Evolutionary conservation across 257 asterid species (phyloP).

Genomic region (Solanum dulcamara): DNA sequence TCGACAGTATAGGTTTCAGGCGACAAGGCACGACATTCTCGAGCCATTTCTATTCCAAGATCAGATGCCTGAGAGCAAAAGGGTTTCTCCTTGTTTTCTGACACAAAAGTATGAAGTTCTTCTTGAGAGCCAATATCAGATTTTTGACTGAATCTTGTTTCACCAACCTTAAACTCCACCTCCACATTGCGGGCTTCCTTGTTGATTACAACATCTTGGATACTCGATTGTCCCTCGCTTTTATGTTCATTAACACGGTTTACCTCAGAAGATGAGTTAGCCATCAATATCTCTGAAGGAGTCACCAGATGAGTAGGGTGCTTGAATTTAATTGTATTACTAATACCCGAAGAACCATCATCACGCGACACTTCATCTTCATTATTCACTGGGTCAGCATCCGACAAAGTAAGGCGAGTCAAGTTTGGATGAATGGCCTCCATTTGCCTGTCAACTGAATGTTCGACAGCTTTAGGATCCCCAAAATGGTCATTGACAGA

Average conservation of each 20-base stretch:
- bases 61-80: slow-evolving; percentile 88
- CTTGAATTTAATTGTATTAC: slow-evolving; percentile 55
- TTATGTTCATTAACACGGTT: slow-evolving; percentile 39
- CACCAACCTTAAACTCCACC: slow-evolving; percentile 77
- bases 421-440: slow-evolving; percentile 35
- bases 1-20: slow-evolving; percentile 51
- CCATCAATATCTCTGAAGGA: slow-evolving; percentile 89
- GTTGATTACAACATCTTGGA: slow-evolving; percentile 60
- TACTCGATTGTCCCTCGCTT: slow-evolving; percentile 22
- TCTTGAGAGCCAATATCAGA: slow-evolving; percentile 32
- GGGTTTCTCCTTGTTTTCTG: slow-evolving; percentile 56
- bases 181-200: slow-evolving; percentile 46
- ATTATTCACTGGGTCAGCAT: slow-evolving; percentile 24
- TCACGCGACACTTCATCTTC: slow-evolving; percentile 27
- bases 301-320: slow-evolving; percentile 97
- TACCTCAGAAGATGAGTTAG: slow-evolving; percentile 54
- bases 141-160: slow-evolving; percentile 47
- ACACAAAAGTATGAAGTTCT: slow-evolving; percentile 37
- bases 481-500: slow-evolving; percentile 29
- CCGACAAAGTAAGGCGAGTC: slow-evolving; percentile 47
- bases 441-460: slow-evolving; percentile 42
- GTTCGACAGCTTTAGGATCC: slow-evolving; percentile 48
- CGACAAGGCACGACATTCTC: slow-evolving; percentile 50
- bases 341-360: slow-evolving; percentile 40
- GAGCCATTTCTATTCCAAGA: slow-evolving; percentile 74